Evolutionary conservation across 805 yeast species (phyloP).

Genomic region (Candida wancherniae): DNA sequence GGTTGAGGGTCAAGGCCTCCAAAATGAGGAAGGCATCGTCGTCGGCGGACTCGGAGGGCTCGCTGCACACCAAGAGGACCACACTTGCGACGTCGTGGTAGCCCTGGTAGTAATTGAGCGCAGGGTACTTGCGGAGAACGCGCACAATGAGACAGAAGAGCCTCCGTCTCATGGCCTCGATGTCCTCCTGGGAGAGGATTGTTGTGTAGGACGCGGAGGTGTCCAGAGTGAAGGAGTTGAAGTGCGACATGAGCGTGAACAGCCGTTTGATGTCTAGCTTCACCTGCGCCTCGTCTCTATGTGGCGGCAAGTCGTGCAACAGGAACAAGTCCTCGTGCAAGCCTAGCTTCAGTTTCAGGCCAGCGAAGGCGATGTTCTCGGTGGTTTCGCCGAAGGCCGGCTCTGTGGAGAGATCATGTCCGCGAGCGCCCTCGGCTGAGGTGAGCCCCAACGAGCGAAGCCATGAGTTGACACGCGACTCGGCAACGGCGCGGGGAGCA

Average conservation of each 20-base stretch:
- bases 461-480: too few relatives aligned
- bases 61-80: slow-evolving; percentile 49
- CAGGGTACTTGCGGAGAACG: slow-evolving; percentile 57
- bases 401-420: too few relatives aligned
- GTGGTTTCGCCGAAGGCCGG: too few relatives aligned
- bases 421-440: too few relatives aligned
- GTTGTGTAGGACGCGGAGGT: slow-evolving; percentile 27
- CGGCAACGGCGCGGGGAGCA: too few relatives aligned
- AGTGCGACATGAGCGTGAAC: slow-evolving; percentile 40
- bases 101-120: slow-evolving; percentile 82
- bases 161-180: slow-evolving; percentile 33
- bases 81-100: slow-evolving; percentile 82
- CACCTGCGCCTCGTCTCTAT: slow-evolving; percentile 76
- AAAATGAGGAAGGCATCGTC: slow-evolving; percentile 42
- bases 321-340: slow-evolving; percentile 3
- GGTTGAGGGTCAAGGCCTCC: slow-evolving; percentile 52
- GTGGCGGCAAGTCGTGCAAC: slow-evolving; percentile 37
- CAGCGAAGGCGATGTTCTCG: too few relatives aligned
- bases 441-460: too few relatives aligned
- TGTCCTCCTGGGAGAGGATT: slow-evolving; percentile 28
- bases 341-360: too few relatives aligned
- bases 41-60: slow-evolving; percentile 14
- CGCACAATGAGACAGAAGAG: slow-evolving; percentile 44
- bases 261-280: slow-evolving; percentile 73
- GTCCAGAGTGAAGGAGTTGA: slow-evolving; percentile 19